Evolutionary conservation across 2,329 filamentous ascomycete genomes (phyloP).

Genomic region (Aaosphaeria pasadenensis): DNA sequence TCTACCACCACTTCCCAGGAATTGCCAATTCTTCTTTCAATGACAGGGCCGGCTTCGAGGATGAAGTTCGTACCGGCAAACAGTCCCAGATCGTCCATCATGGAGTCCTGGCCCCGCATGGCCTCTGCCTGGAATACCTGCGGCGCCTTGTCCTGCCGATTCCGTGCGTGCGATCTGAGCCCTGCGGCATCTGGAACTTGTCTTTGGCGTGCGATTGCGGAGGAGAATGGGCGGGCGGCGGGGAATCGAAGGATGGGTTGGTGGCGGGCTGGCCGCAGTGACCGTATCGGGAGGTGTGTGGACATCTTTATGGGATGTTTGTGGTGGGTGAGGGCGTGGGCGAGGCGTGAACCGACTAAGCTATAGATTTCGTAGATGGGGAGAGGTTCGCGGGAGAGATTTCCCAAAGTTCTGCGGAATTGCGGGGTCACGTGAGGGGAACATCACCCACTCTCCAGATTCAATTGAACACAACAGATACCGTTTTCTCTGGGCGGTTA

Average conservation of each 20-base stretch:
- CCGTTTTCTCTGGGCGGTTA: too few species aligned
- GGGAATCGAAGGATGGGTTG: slow-evolving; percentile 19
- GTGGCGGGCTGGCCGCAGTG: slow-evolving; percentile 18
- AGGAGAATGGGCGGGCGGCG: slow-evolving; percentile 20
- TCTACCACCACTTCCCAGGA: too few species aligned
- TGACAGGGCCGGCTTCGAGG: too few species aligned
- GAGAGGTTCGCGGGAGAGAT: too few species aligned
- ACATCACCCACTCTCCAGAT: background rate
- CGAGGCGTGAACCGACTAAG: background rate
- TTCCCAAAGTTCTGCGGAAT: background rate
- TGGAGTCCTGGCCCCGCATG: too few species aligned
- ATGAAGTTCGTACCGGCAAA: background rate
- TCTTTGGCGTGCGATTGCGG: slow-evolving; percentile 12
- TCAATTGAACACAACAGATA: background rate
- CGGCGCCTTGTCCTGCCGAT: too few species aligned
- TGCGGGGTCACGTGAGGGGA: background rate
- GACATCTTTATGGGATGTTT: slow-evolving; percentile 18
- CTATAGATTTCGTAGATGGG: too few species aligned
- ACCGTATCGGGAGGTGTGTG: slow-evolving; percentile 18
- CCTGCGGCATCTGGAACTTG: background rate
- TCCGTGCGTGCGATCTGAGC: too few species aligned
- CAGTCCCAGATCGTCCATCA: background rate
- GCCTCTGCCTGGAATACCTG: too few species aligned
- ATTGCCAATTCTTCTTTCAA: too few species aligned
- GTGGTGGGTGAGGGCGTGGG: background rate